Conservation (phyloP, 2,329 filamentous ascomycete species). For the Pseudogymnoascus sp. region DNA sequence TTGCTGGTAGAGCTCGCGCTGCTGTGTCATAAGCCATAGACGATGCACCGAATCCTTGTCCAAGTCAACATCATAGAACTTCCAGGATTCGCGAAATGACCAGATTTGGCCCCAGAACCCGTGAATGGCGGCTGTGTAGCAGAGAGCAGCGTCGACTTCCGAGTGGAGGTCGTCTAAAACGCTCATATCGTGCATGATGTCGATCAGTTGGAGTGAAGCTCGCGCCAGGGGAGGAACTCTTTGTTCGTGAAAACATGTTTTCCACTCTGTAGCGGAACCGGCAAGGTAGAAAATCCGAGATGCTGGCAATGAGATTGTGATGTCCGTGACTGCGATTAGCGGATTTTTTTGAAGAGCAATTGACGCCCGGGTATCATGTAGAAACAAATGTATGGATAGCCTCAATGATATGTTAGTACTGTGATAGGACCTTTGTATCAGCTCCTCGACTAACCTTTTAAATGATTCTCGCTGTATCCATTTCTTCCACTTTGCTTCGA, state of each 20-base stretch:
- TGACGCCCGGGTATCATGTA: conserved; percentile 5
- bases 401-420: not conserved
- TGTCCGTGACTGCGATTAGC: not conserved
- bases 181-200: not conserved
- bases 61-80: conserved; percentile 6
- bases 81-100: conserved; percentile 11
- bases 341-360: conserved; percentile 8
- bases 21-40: conserved; percentile 13
- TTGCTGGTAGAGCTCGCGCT: conserved; percentile 13
- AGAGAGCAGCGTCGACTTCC: conserved; percentile 12
- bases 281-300: not conserved
- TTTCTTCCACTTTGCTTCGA: conserved; percentile 11
- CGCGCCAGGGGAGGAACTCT: not conserved
- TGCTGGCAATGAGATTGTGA: not conserved
- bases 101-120: conserved; percentile 17
- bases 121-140: conserved; percentile 2
- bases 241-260: not conserved
- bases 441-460: not conserved
- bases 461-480: conserved; percentile 9
- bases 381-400: conserved; percentile 3
- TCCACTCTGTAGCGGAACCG: not conserved
- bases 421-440: not conserved
- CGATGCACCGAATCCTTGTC: conserved; percentile 10
- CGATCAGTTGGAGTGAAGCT: not conserved
- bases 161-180: not conserved